These are phyloP conservation scores for Leishmania mexicana DNA, from an alignment of 208 protist genomes.

Conservation along the genomic window DNA sequence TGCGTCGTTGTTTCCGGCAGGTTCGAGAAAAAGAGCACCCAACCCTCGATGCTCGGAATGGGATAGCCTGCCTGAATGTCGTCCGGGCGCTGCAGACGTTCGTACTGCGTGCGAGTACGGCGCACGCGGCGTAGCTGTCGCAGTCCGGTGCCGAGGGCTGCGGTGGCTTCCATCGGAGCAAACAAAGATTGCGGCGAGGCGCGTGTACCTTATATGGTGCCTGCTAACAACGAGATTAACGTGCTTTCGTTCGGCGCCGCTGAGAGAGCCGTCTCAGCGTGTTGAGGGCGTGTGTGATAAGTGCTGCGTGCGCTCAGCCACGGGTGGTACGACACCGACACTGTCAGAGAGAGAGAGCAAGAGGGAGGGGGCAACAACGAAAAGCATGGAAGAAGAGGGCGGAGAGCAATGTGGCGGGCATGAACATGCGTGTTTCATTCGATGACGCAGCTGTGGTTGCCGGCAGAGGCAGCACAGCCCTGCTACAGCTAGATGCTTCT, in stretches of 20 bases:
- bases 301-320: neutral
- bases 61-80: conserved; percentile 58
- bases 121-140: conserved; percentile 68
- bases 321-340: neutral
- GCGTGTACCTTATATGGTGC: neutral
- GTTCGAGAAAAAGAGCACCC: conserved; percentile 76
- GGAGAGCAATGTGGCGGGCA: neutral
- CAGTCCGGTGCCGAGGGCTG: conserved; percentile 22
- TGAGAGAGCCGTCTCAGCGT: neutral
- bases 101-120: conserved; percentile 69
- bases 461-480: neutral
- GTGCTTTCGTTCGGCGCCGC: neutral
- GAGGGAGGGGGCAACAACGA: neutral
- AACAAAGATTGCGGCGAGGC: neutral
- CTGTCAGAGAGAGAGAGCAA: neutral
- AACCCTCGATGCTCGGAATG: conserved; percentile 86
- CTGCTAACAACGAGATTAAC: neutral
- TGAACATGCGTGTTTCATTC: neutral
- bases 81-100: conserved; percentile 69
- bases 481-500: neutral
- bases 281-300: neutral
- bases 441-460: neutral
- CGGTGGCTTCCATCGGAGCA: conserved; percentile 24
- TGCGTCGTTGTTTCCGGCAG: conserved; percentile 64
- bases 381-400: neutral